Conservation (phyloP, 257 asterid species). For the Nicotiana otophora region DNA sequence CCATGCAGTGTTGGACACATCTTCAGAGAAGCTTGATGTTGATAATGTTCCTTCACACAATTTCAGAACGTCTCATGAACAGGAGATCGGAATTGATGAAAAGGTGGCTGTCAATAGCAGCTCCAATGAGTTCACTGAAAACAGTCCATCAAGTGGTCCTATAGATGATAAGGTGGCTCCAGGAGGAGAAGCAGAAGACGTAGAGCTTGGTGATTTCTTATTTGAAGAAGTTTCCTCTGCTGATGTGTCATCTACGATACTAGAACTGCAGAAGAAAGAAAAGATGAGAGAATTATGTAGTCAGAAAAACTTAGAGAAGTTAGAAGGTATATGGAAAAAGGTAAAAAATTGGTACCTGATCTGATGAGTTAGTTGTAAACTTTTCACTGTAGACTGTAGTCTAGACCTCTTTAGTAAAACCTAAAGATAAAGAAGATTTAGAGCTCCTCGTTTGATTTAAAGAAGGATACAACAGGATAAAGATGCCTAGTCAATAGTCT, state of each 20-base stretch:
- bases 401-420: not conserved
- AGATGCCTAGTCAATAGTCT: not conserved
- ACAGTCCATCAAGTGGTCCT: conserved; percentile 25
- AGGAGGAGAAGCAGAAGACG: conserved; percentile 55
- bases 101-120: conserved; percentile 24
- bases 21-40: conserved; percentile 30
- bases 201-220: conserved; percentile 76
- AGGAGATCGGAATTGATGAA: conserved; percentile 35
- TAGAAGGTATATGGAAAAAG: conserved; percentile 98
- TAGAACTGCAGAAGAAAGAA: conserved; percentile 70
- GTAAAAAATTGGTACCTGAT: conserved; percentile 29
- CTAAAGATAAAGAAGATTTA: not conserved
- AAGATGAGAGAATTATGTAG: conserved; percentile 62
- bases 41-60: conserved; percentile 22
- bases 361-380: not conserved
- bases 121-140: conserved; percentile 19
- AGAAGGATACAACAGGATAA: not conserved
- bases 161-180: conserved; percentile 27
- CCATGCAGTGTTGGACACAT: conserved; percentile 33
- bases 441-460: not conserved
- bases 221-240: conserved; percentile 49
- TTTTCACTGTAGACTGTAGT: not conserved
- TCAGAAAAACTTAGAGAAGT: conserved; percentile 61
- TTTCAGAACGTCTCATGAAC: conserved; percentile 24
- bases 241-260: conserved; percentile 41